phyloP scores from a whole-genome alignment of 2,329 filamentous ascomycete genomes.

The Aaosphaeria pasadenensis region DNA sequence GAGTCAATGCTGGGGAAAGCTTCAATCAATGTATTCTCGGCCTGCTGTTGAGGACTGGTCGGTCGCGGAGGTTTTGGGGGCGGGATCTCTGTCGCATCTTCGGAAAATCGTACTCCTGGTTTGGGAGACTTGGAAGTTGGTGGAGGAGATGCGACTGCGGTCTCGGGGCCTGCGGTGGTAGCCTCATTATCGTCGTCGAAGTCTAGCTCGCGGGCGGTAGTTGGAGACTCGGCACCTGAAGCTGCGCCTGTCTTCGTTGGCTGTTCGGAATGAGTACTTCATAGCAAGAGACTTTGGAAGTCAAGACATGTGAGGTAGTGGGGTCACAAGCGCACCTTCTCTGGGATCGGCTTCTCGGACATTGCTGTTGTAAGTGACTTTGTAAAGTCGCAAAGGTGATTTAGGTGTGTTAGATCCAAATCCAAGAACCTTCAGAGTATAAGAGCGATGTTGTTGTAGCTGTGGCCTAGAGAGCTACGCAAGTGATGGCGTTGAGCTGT shows the following conservation, averaged over 20 bases:
- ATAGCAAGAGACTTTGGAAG: slow-evolving; percentile 1
- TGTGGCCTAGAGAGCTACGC: too few relatives aligned
- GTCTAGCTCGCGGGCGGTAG: slow-evolving; percentile 55
- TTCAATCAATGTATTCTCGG: slow-evolving; percentile 84
- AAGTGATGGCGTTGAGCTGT: too few relatives aligned
- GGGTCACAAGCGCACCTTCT: slow-evolving; percentile 9
- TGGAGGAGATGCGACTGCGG: slow-evolving; percentile 34
- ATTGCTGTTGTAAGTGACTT: not conserved
- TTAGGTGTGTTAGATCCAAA: too few relatives aligned
- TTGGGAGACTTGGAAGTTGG: slow-evolving; percentile 39
- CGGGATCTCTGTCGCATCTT: slow-evolving; percentile 54
- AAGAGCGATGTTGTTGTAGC: too few relatives aligned
- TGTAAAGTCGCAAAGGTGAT: too few relatives aligned
- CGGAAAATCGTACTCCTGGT: slow-evolving; percentile 47
- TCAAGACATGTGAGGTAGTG: slow-evolving; percentile 17
- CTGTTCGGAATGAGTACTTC: slow-evolving; percentile 19
- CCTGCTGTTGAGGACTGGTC: slow-evolving; percentile 76
- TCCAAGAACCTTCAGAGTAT: too few relatives aligned
- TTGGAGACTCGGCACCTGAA: slow-evolving; percentile 48
- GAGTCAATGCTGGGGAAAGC: slow-evolving; percentile 85
- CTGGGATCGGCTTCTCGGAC: slow-evolving; percentile 11
- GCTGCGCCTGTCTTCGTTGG: slow-evolving; percentile 36
- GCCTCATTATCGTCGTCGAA: slow-evolving; percentile 55
- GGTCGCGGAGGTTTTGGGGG: slow-evolving; percentile 79
- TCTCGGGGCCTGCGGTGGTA: slow-evolving; percentile 8